These are phyloP conservation scores for Schwanniomyces occidentalis DNA, from an alignment of 805 yeast genomes.

Conservation along the genomic window DNA sequence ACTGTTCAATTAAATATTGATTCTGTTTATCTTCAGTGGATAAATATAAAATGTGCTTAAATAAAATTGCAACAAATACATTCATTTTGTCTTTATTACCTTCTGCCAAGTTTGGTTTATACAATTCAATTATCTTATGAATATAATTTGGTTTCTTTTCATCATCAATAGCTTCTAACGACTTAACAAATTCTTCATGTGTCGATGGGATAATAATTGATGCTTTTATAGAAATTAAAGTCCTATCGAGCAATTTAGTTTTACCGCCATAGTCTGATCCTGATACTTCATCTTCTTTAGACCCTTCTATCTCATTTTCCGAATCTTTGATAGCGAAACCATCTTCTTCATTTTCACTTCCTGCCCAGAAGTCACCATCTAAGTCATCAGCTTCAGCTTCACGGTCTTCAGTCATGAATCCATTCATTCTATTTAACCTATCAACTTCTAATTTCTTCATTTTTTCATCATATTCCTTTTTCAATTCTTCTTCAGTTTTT, in stretches of 20 bases:
- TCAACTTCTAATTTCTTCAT: constrained; percentile 65
- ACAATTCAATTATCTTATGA: constrained; percentile 54
- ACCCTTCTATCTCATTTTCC: constrained; percentile 41
- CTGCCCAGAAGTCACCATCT: constrained; percentile 67
- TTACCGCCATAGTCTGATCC: constrained; percentile 20
- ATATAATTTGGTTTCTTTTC: constrained; percentile 49
- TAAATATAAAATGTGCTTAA: constrained; percentile 59
- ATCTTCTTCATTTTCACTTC: constrained; percentile 49
- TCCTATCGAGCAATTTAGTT: constrained; percentile 7
- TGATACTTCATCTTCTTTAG: constrained; percentile 21
- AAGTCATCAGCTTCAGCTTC: constrained; percentile 68
- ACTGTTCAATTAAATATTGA: constrained; percentile 37
- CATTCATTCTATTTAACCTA: constrained; percentile 74
- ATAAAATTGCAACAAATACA: constrained; percentile 58
- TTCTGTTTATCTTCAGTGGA: constrained; percentile 34
- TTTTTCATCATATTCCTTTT: constrained; percentile 59
- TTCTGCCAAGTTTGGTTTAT: constrained; percentile 74
- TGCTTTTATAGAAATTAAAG: constrained; percentile 3
- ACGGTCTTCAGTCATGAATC: constrained; percentile 49
- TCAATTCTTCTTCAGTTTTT: constrained; percentile 71
- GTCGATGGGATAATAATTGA: constrained; percentile 30
- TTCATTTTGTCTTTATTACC: constrained; percentile 82
- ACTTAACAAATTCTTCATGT: constrained; percentile 29
- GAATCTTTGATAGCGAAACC: constrained; percentile 33
- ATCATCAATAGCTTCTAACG: constrained; percentile 33